Evolutionary conservation across 2,329 filamentous ascomycete species (phyloP).

Genomic region (Seiridium cupressi): DNA sequence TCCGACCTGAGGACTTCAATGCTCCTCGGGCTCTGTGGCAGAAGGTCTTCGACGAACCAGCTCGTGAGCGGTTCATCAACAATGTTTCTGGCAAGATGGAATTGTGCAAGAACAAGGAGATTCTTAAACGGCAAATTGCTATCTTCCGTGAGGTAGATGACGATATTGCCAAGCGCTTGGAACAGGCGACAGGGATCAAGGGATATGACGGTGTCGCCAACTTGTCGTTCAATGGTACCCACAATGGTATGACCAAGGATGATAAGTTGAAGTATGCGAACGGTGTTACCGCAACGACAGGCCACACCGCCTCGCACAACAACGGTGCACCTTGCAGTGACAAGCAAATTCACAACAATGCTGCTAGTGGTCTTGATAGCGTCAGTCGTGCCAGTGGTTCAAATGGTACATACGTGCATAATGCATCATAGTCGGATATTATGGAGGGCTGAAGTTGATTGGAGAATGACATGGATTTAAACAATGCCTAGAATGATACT

Average conservation of each 20-base stretch:
- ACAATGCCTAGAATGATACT: too few species aligned
- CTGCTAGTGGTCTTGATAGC: slow-evolving; percentile 7
- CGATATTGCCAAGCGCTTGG: slow-evolving; percentile 55
- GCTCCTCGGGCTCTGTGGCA: slow-evolving; percentile 59
- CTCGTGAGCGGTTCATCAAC: slow-evolving; percentile 55
- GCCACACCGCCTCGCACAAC: slow-evolving; percentile 29
- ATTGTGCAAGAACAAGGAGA: slow-evolving; percentile 55
- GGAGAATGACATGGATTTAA: too few species aligned
- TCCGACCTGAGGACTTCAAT: slow-evolving; percentile 36
- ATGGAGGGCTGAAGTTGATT: too few species aligned
- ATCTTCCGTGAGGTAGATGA: slow-evolving; percentile 63
- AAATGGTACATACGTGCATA: neutral
- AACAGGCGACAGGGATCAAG: slow-evolving; percentile 62
- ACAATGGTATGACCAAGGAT: slow-evolving; percentile 58
- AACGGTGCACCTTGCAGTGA: slow-evolving; percentile 48
- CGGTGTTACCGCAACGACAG: slow-evolving; percentile 36
- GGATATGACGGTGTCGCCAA: slow-evolving; percentile 56
- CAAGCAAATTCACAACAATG: slow-evolving; percentile 27
- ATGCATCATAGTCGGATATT: too few species aligned
- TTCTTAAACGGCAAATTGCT: slow-evolving; percentile 62
- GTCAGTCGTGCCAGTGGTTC: too few species aligned
- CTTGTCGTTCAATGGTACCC: slow-evolving; percentile 57
- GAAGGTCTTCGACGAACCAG: slow-evolving; percentile 58
- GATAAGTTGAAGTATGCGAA: slow-evolving; percentile 46
- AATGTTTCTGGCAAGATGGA: slow-evolving; percentile 63